Conservation (phyloP, 2,329 filamentous ascomycete species). For the Phaeosphaeria sp. region DNA sequence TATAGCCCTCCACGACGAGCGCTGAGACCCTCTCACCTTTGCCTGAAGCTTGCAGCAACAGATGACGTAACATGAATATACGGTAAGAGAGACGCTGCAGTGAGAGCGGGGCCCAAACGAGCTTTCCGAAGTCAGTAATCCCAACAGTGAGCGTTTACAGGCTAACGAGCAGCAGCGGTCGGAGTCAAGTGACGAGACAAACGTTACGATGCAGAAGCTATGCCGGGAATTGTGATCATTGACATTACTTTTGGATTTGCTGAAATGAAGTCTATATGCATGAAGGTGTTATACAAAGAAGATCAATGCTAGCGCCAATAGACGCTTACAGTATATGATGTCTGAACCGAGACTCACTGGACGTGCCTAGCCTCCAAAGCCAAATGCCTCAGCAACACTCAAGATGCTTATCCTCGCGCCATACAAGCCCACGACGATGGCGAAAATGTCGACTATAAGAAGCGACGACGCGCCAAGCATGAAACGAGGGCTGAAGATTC, state of each 20-base stretch:
- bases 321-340: neutral
- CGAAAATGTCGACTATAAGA: conserved; percentile 77
- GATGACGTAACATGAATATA: neutral
- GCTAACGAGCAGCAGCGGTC: neutral
- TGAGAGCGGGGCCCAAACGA: neutral
- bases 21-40: neutral
- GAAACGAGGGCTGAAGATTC: conserved; percentile 90
- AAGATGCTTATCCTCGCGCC: conserved; percentile 78
- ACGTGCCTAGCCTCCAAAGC: conserved; percentile 48
- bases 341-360: neutral
- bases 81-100: conserved; percentile 1
- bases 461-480: conserved; percentile 79
- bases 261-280: neutral
- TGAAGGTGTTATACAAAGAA: conserved; percentile 2
- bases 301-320: neutral
- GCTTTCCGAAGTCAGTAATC: neutral
- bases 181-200: neutral
- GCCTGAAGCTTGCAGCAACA: neutral
- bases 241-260: neutral
- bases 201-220: neutral
- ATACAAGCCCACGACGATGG: conserved; percentile 72
- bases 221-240: neutral
- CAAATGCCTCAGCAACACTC: conserved; percentile 87
- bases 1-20: neutral
- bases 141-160: neutral